phyloP scores from a whole-genome alignment of 495 filamentous ascomycete genomes.

The Thermothielavioides terrestris region DNA sequence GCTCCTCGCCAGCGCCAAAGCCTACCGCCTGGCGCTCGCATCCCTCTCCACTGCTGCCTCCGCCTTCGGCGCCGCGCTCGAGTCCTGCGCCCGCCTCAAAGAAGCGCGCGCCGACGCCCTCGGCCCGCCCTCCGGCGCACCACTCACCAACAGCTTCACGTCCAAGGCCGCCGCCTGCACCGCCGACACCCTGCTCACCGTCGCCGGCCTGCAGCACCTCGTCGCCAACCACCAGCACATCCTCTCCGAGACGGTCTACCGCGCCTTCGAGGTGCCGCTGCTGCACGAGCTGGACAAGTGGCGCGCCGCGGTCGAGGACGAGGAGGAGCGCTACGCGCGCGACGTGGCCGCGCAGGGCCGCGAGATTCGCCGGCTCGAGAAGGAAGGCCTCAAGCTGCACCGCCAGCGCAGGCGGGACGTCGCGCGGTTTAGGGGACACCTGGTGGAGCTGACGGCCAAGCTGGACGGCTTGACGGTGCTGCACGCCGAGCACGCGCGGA shows the following conservation, averaged over 20 bases:
- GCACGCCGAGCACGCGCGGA: constrained; percentile 49
- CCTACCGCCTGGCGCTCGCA: constrained; percentile 50
- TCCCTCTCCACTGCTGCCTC: constrained; percentile 49
- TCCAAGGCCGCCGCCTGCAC: constrained; percentile 35
- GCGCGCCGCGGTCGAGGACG: constrained; percentile 48
- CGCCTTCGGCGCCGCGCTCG: constrained; percentile 52
- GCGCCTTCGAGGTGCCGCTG: constrained; percentile 55
- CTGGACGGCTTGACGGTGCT: constrained; percentile 51
- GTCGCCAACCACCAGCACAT: constrained; percentile 60
- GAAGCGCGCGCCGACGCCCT: constrained; percentile 46
- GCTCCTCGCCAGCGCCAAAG: constrained; percentile 49
- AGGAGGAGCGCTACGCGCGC: constrained; percentile 48
- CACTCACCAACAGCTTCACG: constrained; percentile 39
- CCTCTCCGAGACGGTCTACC: constrained; percentile 53
- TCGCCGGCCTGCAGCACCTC: constrained; percentile 54
- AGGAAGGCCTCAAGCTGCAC: constrained; percentile 51
- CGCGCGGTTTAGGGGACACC: constrained; percentile 41
- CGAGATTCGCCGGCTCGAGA: constrained; percentile 52
- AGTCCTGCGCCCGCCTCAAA: constrained; percentile 55
- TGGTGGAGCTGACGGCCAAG: constrained; percentile 50
- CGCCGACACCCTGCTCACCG: constrained; percentile 48
- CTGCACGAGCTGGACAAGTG: constrained; percentile 56
- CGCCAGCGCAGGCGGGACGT: constrained; percentile 47
- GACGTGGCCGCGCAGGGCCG: constrained; percentile 39
- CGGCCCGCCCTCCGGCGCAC: constrained; percentile 20